Evolutionary conservation across 306 rosid species (phyloP).

Genomic region (Gastrolobium villosum): DNA sequence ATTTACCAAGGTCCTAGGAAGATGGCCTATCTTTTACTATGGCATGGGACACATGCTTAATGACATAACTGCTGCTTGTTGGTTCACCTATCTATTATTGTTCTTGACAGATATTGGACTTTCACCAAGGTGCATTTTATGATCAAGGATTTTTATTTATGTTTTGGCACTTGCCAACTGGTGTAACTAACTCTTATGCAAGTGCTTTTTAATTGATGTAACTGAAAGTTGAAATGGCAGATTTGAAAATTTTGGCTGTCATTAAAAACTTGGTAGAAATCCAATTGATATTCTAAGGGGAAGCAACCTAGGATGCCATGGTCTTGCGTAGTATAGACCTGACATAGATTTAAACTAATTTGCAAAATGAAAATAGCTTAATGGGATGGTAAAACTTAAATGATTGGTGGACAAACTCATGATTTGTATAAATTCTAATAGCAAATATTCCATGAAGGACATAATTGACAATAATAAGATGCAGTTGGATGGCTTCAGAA

Average conservation of each 20-base stretch:
- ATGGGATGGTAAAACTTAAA: slow-evolving; percentile 1
- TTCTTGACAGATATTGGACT: slow-evolving; percentile 92
- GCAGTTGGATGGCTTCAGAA: slow-evolving; percentile 24
- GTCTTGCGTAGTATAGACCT: slow-evolving; percentile 20
- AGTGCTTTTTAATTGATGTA: slow-evolving; percentile 1
- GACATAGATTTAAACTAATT: slow-evolving; percentile 26
- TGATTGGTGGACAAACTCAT: neutral
- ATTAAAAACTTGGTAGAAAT: slow-evolving; percentile 5
- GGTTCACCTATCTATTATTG: slow-evolving; percentile 93
- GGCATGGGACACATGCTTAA: slow-evolving; percentile 99
- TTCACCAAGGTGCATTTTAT: slow-evolving; percentile 75
- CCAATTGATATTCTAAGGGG: slow-evolving; percentile 19
- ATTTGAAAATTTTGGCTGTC: neutral
- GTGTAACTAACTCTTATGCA: slow-evolving; percentile 5
- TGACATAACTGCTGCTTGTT: slow-evolving; percentile 95
- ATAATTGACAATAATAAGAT: neutral
- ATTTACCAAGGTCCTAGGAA: slow-evolving; percentile 67
- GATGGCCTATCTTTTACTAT: slow-evolving; percentile 76
- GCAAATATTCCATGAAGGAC: slow-evolving; percentile 29
- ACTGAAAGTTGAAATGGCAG: slow-evolving; percentile 20
- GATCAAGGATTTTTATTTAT: slow-evolving; percentile 11
- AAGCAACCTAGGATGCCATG: slow-evolving; percentile 22
- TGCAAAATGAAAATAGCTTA: neutral
- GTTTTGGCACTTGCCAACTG: neutral
- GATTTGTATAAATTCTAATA: slow-evolving; percentile 2